These are phyloP conservation scores for Rhizopogon salebrosus DNA, from an alignment of 768 basidiomycete species.

Conservation along the genomic window DNA sequence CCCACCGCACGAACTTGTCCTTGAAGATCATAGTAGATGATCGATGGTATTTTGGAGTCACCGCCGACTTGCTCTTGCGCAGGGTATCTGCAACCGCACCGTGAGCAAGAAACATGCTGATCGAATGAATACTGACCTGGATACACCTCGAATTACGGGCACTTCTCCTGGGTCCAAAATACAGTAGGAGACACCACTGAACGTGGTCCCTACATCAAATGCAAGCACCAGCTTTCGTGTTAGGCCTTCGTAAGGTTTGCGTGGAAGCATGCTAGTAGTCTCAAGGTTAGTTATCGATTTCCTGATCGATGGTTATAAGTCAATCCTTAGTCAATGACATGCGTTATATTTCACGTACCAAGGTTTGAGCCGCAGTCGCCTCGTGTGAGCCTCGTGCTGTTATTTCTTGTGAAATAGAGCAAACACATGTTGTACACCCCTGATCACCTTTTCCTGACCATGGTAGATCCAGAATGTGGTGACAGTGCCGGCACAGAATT, in stretches of 20 bases:
- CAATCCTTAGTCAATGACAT: too few species aligned
- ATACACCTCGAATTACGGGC: constrained; percentile 24
- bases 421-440: too few species aligned
- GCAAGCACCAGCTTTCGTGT: constrained; percentile 39
- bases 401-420: too few species aligned
- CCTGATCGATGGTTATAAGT: too few species aligned
- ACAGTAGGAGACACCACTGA: constrained; percentile 34
- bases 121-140: constrained; percentile 15
- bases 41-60: constrained; percentile 44
- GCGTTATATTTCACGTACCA: too few species aligned
- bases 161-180: constrained; percentile 31
- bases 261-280: constrained; percentile 17
- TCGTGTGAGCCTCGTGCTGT: too few species aligned
- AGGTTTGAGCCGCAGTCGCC: too few species aligned
- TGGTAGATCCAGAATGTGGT: too few species aligned
- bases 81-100: constrained; percentile 32
- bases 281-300: too few species aligned
- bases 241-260: constrained; percentile 30
- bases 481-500: too few species aligned
- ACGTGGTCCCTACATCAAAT: constrained; percentile 41
- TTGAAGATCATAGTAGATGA: constrained; percentile 40
- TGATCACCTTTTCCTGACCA: too few species aligned
- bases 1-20: constrained; percentile 37
- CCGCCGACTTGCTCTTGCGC: constrained; percentile 42
- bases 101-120: not conserved